These are phyloP conservation scores for Syzygium grande DNA, from an alignment of 345 rosid species.

Conservation along the genomic window DNA sequence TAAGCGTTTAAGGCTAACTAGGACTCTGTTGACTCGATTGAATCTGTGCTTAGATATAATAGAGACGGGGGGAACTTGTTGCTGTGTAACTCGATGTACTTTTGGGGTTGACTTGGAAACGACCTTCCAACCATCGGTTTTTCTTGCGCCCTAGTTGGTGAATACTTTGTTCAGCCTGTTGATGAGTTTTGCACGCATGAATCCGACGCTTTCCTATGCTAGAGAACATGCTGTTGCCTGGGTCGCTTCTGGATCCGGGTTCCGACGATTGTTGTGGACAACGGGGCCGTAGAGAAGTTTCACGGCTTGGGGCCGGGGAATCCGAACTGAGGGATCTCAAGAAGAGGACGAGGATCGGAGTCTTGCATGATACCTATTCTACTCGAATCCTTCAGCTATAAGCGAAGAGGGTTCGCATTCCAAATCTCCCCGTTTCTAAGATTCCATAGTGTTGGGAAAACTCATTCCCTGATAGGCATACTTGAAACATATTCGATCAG, in stretches of 20 bases:
- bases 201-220: background rate
- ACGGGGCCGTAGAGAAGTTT: background rate
- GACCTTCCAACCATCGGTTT: background rate
- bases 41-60: background rate
- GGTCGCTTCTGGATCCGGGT: background rate
- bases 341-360: background rate
- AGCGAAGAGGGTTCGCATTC: background rate
- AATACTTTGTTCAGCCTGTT: background rate
- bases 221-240: background rate
- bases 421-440: background rate
- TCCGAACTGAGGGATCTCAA: background rate
- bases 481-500: too few species aligned
- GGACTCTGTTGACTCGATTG: background rate
- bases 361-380: background rate
- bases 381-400: background rate
- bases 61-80: background rate
- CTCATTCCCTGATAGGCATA: too few species aligned
- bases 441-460: too few species aligned
- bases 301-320: background rate
- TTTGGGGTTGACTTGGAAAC: background rate
- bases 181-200: background rate
- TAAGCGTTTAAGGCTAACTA: background rate
- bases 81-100: background rate
- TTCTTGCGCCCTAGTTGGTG: background rate
- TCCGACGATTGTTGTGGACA: background rate